phyloP scores from a whole-genome alignment of 2,329 filamentous ascomycete species.

The Talaromyces albobiverticillius region DNA sequence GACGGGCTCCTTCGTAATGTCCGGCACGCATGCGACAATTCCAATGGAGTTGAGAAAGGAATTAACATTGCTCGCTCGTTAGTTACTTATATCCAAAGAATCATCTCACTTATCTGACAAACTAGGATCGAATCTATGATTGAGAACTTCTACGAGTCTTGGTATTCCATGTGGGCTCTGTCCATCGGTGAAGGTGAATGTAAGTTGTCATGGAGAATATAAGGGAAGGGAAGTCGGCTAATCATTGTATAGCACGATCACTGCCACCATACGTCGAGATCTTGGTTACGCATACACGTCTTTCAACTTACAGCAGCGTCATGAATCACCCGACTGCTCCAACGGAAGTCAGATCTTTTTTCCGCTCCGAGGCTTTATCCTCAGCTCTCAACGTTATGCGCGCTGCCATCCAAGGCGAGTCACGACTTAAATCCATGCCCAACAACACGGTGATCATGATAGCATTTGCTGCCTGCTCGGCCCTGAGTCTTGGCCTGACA shows the following conservation, averaged over 20 bases:
- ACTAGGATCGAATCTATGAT: conserved; percentile 56
- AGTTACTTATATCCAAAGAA: conserved; percentile 13
- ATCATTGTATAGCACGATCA: conserved; percentile 34
- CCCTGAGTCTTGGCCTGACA: conserved; percentile 61
- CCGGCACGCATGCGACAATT: conserved; percentile 36
- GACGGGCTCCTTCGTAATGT: conserved; percentile 32
- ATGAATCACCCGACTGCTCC: conserved; percentile 73
- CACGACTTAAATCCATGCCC: conserved; percentile 69
- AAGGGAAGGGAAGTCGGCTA: background rate
- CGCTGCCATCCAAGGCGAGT: conserved; percentile 69
- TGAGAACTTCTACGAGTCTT: conserved; percentile 63
- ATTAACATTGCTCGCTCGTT: conserved; percentile 32
- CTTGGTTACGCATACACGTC: conserved; percentile 66
- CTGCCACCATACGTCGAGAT: conserved; percentile 74
- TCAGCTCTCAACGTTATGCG: conserved; percentile 73
- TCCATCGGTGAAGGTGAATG: conserved; percentile 55
- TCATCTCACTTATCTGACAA: conserved; percentile 12
- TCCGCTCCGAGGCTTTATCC: conserved; percentile 67
- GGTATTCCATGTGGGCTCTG: conserved; percentile 62
- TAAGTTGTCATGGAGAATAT: conserved; percentile 24
- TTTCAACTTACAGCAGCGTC: conserved; percentile 72
- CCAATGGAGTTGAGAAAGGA: conserved; percentile 29
- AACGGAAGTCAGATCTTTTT: conserved; percentile 68
- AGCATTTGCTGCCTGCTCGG: conserved; percentile 69
- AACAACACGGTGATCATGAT: conserved; percentile 80